Evolutionary conservation across 495 filamentous ascomycete genomes (phyloP), one percentile per base, ranked within the genome.

Genomic region (Trichoderma parareesei): DNA sequence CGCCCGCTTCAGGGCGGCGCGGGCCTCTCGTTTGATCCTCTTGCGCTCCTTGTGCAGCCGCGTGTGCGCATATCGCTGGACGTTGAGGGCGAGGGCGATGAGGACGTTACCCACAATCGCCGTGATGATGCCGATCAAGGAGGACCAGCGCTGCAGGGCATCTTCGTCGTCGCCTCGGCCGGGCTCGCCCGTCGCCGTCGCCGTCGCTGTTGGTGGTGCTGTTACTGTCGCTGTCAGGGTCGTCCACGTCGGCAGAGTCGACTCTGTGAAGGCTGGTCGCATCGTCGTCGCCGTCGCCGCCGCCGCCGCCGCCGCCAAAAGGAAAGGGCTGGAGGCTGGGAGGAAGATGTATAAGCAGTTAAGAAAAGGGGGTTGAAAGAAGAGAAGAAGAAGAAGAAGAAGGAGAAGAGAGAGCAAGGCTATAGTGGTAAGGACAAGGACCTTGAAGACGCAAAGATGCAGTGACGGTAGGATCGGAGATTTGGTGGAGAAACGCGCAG

Each of bases 61-160:
- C 64, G 94, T 90, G 72, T 98, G 94, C 18, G 93, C 92, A 73
- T 97, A 97, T 62, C 95, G 90, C 74, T 98, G 94, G 59, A 94
- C 91, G 68, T 98, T 98, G 65, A 98, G 89, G 14, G 94, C 94
- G 63, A 98, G 82, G 5, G 93, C 95, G 44, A 98, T 98, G 63
- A 98, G 79, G 42, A 97, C 81, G 73, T 97, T 98, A 42, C 94
- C 94, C 60, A 84, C 79, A 71, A 98, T 92, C 46, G 94, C 93
- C 1, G 93, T 93, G 59, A 92, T 74, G 70, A 98, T 97, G 69
- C 94, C 94, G 69, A 98, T 98, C 65, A 97, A 76, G 1, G 91
- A 93, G 11, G 90, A 94, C 92, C 93, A 97, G 70, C 90, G 81
- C 64, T 87, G 84, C 8, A 90, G 75, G 1, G 84, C 74, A 35